phyloP scores from a whole-genome alignment of 1,284 basidiomycete species.

The Cryptococcus sp. region DNA sequence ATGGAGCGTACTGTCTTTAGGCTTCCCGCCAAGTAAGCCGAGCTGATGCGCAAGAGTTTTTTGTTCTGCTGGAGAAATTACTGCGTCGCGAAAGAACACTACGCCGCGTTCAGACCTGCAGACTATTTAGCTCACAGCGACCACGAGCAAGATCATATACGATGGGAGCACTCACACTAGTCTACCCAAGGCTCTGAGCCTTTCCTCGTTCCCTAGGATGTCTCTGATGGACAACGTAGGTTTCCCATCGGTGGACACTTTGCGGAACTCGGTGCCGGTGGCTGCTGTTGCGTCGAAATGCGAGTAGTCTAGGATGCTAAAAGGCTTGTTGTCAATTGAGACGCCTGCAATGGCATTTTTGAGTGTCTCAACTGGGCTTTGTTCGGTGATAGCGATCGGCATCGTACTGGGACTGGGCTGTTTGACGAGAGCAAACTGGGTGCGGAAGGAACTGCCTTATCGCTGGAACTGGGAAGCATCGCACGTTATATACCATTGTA shows the following conservation, averaged over 20 bases:
- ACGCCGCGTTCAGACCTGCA: conserved; percentile 64
- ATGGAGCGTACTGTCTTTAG: conserved; percentile 61
- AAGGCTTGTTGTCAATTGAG: conserved; percentile 3
- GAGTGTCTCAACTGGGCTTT: conserved; percentile 15
- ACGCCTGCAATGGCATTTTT: conserved; percentile 13
- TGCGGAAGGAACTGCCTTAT: no score
- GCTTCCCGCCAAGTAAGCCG: conserved; percentile 63
- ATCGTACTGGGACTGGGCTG: neutral
- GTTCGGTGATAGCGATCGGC: conserved; percentile 18
- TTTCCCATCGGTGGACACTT: conserved; percentile 23
- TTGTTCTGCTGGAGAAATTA: conserved; percentile 57
- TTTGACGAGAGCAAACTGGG: no score
- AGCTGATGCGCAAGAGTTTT: conserved; percentile 57
- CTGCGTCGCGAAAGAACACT: conserved; percentile 64
- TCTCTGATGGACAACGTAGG: conserved; percentile 31
- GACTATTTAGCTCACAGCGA: neutral
- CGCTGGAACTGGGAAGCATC: no score
- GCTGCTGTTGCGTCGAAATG: conserved; percentile 41
- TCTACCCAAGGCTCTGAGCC: conserved; percentile 36
- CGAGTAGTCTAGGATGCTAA: conserved; percentile 25
- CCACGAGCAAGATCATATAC: neutral
- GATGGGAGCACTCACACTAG: conserved; percentile 30
- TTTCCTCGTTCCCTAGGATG: conserved; percentile 30
- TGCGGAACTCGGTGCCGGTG: conserved; percentile 52
- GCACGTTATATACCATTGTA: no score